phyloP scores from a whole-genome alignment of 2,329 filamentous ascomycete species.

The Aspergillus sergii region DNA sequence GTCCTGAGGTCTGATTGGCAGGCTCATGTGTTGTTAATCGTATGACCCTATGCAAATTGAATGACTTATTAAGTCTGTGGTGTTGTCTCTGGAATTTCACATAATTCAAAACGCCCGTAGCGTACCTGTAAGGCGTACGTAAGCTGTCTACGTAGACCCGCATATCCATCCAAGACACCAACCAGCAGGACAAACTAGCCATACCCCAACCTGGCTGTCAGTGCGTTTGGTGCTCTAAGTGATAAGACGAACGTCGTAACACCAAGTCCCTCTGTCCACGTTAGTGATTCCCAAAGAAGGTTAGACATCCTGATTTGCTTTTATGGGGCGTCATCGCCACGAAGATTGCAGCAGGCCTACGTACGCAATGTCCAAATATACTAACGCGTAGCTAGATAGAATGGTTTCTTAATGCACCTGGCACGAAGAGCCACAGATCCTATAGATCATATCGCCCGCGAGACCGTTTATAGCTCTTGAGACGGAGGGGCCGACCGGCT shows the following conservation, averaged over 20 bases:
- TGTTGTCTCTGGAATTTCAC: not conserved
- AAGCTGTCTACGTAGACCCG: not conserved
- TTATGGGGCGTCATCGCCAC: not conserved
- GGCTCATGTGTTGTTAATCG: not conserved
- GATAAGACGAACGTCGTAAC: not conserved
- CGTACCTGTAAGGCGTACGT: not conserved
- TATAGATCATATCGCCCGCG: not conserved
- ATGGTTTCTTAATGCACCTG: not conserved
- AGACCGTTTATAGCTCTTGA: not conserved
- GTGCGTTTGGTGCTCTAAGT: not conserved
- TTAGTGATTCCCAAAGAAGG: too few relatives aligned
- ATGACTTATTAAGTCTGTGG: not conserved
- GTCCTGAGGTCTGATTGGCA: not conserved
- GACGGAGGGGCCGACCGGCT: too few relatives aligned
- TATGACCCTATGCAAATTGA: not conserved
- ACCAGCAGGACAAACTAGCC: not conserved
- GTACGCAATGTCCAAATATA: not conserved
- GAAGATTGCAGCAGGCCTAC: not conserved
- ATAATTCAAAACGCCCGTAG: not conserved
- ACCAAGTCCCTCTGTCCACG: not conserved
- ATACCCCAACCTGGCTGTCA: not conserved
- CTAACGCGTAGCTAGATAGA: not conserved
- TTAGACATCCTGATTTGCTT: not conserved
- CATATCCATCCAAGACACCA: not conserved
- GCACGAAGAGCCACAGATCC: not conserved